These are phyloP conservation scores for Rhodotorula sp. DNA, from an alignment of 1,284 basidiomycete genomes.

Conservation along the genomic window DNA sequence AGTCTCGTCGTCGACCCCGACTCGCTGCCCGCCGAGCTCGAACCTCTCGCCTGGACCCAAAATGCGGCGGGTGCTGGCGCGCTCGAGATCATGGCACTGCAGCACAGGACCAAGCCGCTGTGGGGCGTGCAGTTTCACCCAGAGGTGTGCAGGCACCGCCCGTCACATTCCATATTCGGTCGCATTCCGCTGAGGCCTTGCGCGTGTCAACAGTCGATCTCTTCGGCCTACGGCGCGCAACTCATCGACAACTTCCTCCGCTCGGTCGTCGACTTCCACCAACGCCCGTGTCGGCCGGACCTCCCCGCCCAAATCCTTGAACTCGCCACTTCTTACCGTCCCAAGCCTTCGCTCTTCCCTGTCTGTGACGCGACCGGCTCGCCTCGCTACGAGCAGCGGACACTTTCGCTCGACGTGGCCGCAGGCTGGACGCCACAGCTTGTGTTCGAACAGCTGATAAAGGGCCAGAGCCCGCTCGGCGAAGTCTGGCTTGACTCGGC, in stretches of 20 bases:
- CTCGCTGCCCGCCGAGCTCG: slow-evolving; percentile 53
- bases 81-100: slow-evolving; percentile 49
- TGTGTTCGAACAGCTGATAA: slow-evolving; percentile 53
- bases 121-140: slow-evolving; percentile 98
- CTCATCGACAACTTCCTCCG: slow-evolving; percentile 51
- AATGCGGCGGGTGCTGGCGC: background rate
- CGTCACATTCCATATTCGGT: no score
- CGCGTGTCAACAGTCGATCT: slow-evolving; percentile 51
- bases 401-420: slow-evolving; percentile 26
- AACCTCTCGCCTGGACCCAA: slow-evolving; percentile 54
- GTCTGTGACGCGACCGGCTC: no score
- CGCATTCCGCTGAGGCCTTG: background rate
- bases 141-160: slow-evolving; percentile 61
- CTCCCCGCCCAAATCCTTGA: slow-evolving; percentile 19
- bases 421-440: slow-evolving; percentile 45
- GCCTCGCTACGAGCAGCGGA: slow-evolving; percentile 20
- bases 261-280: slow-evolving; percentile 6
- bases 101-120: slow-evolving; percentile 68
- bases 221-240: slow-evolving; percentile 50
- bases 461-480: slow-evolving; percentile 48
- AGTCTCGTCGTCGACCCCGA: slow-evolving; percentile 55
- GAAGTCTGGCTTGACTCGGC: slow-evolving; percentile 58
- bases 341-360: background rate
- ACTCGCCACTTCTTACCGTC: slow-evolving; percentile 18
- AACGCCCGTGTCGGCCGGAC: background rate